Conservation (phyloP, 352 stramenopile species). For the Phytophthora multivora region DNA sequence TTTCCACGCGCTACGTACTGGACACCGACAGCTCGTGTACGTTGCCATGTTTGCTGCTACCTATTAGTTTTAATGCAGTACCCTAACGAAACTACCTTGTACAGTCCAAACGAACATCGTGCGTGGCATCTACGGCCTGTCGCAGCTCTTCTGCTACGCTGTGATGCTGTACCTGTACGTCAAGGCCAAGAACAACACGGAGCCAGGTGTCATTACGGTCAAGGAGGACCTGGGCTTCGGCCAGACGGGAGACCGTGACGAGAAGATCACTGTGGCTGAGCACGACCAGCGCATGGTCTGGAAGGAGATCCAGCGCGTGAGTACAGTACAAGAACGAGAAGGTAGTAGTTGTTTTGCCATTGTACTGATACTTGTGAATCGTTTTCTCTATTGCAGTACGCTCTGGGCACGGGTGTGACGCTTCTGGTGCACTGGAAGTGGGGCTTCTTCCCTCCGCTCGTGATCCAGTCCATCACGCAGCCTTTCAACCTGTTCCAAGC, state of each 20-base stretch:
- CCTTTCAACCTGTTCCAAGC: conserved; percentile 75
- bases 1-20: conserved; percentile 69
- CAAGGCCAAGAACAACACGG: conserved; percentile 82
- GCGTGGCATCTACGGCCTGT: conserved; percentile 60
- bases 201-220: conserved; percentile 67
- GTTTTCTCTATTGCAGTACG: conserved; percentile 42
- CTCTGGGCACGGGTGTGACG: conserved; percentile 64
- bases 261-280: conserved; percentile 85
- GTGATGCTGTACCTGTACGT: conserved; percentile 65
- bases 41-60: too few species aligned
- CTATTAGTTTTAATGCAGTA: background rate
- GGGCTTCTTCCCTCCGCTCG: conserved; percentile 80
- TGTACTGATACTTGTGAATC: background rate
- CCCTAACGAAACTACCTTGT: background rate
- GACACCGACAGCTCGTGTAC: conserved; percentile 65
- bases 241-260: conserved; percentile 68
- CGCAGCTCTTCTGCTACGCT: conserved; percentile 72
- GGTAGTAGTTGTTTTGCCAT: background rate
- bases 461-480: conserved; percentile 84
- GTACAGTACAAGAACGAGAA: conserved; percentile 1
- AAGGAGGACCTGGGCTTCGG: conserved; percentile 85
- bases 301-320: conserved; percentile 78
- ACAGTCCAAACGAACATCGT: conserved; percentile 64
- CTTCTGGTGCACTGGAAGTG: conserved; percentile 80
- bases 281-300: conserved; percentile 74